Evolutionary conservation across 208 protist genomes (phyloP).

Genomic region (Trypanosoma platydactyli): DNA sequence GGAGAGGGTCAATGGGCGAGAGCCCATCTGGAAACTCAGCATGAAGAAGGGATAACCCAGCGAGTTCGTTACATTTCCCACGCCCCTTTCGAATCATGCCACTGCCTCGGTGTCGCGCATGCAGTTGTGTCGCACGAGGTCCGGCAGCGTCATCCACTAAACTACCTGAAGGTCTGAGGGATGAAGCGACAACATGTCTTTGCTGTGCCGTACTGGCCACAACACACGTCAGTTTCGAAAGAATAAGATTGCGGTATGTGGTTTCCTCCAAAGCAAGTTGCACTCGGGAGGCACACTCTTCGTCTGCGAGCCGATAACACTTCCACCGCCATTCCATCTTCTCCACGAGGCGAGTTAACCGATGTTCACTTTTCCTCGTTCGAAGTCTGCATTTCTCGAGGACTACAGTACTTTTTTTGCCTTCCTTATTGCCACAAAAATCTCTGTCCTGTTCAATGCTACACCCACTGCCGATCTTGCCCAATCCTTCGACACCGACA

Average conservation of each 20-base stretch:
- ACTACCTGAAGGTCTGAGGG: not conserved
- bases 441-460: too few species aligned
- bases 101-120: not conserved
- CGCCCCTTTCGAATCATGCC: not conserved
- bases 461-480: not conserved
- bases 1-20: slow-evolving; percentile 14
- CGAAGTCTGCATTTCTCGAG: not conserved
- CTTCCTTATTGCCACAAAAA: too few species aligned
- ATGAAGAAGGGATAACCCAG: slow-evolving; percentile 4
- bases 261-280: slow-evolving; percentile 18
- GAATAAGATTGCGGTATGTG: slow-evolving; percentile 15
- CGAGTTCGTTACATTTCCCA: not conserved
- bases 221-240: not conserved
- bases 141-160: not conserved
- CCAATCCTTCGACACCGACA: not conserved
- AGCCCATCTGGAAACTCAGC: slow-evolving; percentile 10
- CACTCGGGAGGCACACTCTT: slow-evolving; percentile 14
- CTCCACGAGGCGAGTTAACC: not conserved
- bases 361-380: not conserved
- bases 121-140: not conserved
- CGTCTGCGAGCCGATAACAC: slow-evolving; percentile 3
- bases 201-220: not conserved
- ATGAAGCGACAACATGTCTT: not conserved
- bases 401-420: not conserved
- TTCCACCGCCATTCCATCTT: slow-evolving; percentile 1